Evolutionary conservation across 2,329 filamentous ascomycete genomes (phyloP), one percentile per base, ranked within the genome.

Genomic region (Diaporthe vexans): DNA sequence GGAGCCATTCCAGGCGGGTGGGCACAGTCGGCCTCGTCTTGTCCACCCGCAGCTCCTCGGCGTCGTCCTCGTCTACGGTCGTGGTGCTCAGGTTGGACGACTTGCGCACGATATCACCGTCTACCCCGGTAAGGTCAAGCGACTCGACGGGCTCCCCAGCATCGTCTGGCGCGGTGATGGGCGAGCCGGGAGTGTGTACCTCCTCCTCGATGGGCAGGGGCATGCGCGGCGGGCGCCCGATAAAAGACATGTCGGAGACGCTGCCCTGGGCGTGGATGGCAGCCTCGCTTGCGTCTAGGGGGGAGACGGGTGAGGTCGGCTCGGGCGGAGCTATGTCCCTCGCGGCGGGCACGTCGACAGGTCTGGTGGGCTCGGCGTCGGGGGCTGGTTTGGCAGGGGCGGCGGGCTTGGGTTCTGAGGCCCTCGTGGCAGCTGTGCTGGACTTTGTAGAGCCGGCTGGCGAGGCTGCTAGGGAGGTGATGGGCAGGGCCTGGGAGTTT

Each of bases 171-270:
- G 93, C 91, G 76, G 96, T 90, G 77, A 98, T 96, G 71, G 96
- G 96, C 58, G 95, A 98, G 35, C 95, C 95, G 1, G 96, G 96
- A 0, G 94, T 95, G 79, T 97, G 93, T 19, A 94, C 90, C 82
- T 97, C 95, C 86, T 98, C 94, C 79, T 97, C 95, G 79, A 98
- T 98, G 72, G 96, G 95, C 74, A 98, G 90, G 74, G 96, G 96
- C 79, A 98, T 87, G 75, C 96, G 93, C 68, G 96, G 96, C 59
- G 96, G 96, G n/a, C 93, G 89, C 74, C 88, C 86, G 79, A 90
- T 84, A 79, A 92, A 92, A 57, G 88, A 88, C 85, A 92, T 89
- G 78, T 91, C 90, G 77, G 90, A 91, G 77, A 92, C 83, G 79
- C 91, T 92, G 82, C 84, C 89, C 76, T 88, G 88, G 73, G 87